Percentiles rank a stretch among this genome's conserved stretches.
Evolutionary conservation across 2,329 filamentous ascomycete genomes (phyloP).

Genomic region (Zasmidium citrigriseum): DNA sequence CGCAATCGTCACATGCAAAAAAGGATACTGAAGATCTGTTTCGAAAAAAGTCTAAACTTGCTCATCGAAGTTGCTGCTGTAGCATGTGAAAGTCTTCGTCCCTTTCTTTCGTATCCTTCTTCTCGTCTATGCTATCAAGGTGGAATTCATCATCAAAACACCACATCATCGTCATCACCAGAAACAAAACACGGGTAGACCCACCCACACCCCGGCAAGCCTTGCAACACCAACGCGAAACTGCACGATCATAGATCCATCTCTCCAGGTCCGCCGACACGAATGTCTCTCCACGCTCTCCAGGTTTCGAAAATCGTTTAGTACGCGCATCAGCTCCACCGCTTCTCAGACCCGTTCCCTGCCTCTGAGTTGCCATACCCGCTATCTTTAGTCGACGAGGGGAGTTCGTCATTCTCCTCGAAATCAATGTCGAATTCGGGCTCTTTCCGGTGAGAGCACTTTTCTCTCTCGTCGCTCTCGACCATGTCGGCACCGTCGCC

Average conservation of each 20-base stretch:
- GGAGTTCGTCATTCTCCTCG: conserved; percentile 57
- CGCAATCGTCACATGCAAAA: neutral
- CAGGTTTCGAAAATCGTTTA: neutral
- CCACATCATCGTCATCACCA: neutral
- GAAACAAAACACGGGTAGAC: neutral
- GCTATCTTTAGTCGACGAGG: conserved; percentile 37
- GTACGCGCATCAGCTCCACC: conserved; percentile 14
- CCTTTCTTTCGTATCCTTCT: neutral
- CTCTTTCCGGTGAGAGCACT: conserved; percentile 43
- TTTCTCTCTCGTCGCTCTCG: conserved; percentile 43
- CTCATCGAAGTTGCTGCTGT: neutral
- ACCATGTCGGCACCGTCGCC: conserved; percentile 32
- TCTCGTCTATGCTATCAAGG: neutral
- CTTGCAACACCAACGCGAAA: conserved; percentile 1
- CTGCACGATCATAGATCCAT: neutral
- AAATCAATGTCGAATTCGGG: conserved; percentile 94
- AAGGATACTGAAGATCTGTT: neutral
- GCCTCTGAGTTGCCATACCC: conserved; percentile 26
- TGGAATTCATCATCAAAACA: neutral
- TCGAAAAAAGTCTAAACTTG: neutral
- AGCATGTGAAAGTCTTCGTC: neutral
- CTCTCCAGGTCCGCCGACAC: neutral
- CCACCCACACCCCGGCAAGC: neutral
- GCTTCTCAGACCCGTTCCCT: conserved; percentile 22
- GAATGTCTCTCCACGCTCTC: conserved; percentile 1